phyloP scores from a whole-genome alignment of 2,329 filamentous ascomycete species.

The Neocucurbitaria cava region DNA sequence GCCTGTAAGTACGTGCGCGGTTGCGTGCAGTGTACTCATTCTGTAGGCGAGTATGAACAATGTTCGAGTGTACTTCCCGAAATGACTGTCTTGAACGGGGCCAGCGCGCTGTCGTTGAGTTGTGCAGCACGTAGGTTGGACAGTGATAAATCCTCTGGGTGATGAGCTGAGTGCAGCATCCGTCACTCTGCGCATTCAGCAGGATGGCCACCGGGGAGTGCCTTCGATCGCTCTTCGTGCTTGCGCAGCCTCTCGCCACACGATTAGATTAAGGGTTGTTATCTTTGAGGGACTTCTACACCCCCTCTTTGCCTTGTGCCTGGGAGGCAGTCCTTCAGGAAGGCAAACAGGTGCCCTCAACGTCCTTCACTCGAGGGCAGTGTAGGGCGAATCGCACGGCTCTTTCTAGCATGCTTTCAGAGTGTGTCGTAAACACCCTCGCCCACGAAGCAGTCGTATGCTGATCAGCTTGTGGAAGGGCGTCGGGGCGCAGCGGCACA shows the following conservation, averaged over 20 bases:
- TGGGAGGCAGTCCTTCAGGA: conserved; percentile 2
- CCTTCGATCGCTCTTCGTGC: background rate
- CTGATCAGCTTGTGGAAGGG: conserved; percentile 11
- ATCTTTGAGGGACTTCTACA: conserved; percentile 4
- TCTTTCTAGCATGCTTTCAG: conserved; percentile 5
- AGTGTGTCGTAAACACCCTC: background rate
- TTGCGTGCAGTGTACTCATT: background rate
- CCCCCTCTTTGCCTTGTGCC: background rate
- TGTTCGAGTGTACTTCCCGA: background rate
- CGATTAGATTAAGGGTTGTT: background rate
- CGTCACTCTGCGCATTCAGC: background rate
- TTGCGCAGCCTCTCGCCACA: background rate
- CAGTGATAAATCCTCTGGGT: no score
- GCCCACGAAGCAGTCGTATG: background rate
- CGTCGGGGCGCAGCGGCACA: conserved; percentile 25
- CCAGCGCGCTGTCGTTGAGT: background rate
- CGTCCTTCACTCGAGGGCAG: conserved; percentile 6
- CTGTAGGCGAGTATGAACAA: background rate
- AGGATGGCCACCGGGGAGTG: background rate
- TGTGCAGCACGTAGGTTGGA: background rate
- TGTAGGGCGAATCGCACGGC: conserved; percentile 26
- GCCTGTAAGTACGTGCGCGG: background rate
- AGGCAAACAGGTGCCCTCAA: conserved; percentile 1
- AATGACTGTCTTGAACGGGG: background rate
- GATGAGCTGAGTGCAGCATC: background rate